Evolutionary conservation across 2,329 filamentous ascomycete genomes (phyloP), one percentile per base, ranked within the genome.

Genomic region (Aspergillus oerlinghausenensis): DNA sequence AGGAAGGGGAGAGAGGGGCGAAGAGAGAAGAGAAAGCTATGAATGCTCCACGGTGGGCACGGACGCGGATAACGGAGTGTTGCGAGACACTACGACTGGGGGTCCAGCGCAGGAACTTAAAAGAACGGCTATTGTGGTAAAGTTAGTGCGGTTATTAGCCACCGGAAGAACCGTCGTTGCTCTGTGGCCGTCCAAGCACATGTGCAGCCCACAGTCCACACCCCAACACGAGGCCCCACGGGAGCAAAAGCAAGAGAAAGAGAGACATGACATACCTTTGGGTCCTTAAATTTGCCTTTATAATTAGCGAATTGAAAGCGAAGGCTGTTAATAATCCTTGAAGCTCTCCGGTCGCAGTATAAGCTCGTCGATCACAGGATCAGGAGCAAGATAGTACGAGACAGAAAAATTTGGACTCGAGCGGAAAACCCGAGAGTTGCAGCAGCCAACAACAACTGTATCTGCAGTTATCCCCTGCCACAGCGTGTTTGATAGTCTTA

Each of bases 11-110:
- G 38, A 38, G 32, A 50, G 32, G 23, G 49, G 35, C 14, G 19
- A n/a, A n/a, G 23, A 35, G 32, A 55, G 19, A 28, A 52, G 42
- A 38, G 23, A 21, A 43, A 63, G 59, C 55, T 63, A 64, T 64
- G 61, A 57, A 60, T 63, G 60, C 61, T 61, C 63, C 61, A 60
- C 55, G 51, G 56, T 57, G 55, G 63, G 63, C 62, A 65, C 63
- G 59, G 63, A 65, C 63, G 57, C 61, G 61, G 63, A 62, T 61
- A 61, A 57, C 57, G 60, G 61, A 62, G 60, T 50, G 60, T 57
- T 60, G 59, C 60, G 59, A 62, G 64, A 62, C 58, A 65, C 61
- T 17, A 6, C 11, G 11, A 35, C 32, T 60, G 58, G 58, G 52
- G 60, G 4, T 23, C 42, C 42, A 45, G 21, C 23, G 9, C 19